phyloP scores from a whole-genome alignment of 139 green algal genomes.

The Picocystis salinarum region DNA sequence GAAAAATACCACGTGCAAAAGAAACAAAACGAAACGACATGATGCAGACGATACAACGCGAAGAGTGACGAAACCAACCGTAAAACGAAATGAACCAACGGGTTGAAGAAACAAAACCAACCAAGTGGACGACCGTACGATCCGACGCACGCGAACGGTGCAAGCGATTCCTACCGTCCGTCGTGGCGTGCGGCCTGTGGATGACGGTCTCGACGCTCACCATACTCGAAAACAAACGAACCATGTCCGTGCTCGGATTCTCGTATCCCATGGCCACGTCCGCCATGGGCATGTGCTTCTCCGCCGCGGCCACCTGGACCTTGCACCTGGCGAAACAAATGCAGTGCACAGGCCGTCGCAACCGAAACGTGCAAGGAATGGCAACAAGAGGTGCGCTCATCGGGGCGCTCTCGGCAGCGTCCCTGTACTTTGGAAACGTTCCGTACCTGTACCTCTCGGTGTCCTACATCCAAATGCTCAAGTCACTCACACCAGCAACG shows the following conservation, averaged over 20 bases:
- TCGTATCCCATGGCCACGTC: conserved; percentile 14
- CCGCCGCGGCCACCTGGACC: conserved; percentile 7
- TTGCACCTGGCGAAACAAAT: neutral
- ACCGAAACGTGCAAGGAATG: neutral
- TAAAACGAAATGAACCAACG: conserved; percentile 27
- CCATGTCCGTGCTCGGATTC: conserved; percentile 8
- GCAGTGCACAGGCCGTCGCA: neutral
- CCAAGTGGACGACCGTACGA: no score
- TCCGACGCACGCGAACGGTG: no score
- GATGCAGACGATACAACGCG: no score
- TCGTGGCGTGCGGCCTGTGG: no score
- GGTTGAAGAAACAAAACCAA: no score
- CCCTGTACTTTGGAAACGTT: conserved; percentile 34
- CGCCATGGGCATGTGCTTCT: neutral
- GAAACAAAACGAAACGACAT: no score
- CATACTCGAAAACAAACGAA: no score
- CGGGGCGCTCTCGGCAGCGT: conserved; percentile 10
- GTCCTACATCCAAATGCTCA: conserved; percentile 51
- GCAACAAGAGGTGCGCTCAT: conserved; percentile 10
- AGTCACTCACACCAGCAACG: conserved; percentile 41
- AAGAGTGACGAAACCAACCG: conserved; percentile 8
- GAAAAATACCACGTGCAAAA: no score
- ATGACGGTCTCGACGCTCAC: no score
- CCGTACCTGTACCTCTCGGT: conserved; percentile 42
- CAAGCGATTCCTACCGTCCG: no score